Conservation (phyloP, 2,329 filamentous ascomycete genomes). For the Tolypocladium sp. region DNA sequence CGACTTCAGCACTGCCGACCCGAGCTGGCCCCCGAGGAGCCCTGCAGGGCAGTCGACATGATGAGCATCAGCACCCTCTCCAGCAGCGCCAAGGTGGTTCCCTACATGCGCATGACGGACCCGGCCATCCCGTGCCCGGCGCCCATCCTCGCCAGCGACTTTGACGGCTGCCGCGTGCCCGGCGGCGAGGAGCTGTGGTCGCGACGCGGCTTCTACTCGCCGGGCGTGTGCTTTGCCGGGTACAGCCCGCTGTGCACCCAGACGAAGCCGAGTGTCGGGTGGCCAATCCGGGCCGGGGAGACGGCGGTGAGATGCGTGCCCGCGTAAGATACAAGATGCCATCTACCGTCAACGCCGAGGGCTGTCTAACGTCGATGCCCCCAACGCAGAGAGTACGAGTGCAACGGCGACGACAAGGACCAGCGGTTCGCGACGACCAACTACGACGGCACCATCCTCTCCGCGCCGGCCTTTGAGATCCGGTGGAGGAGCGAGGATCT, state of each 20-base stretch:
- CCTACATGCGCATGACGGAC: slow-evolving; percentile 14
- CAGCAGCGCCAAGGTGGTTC: slow-evolving; percentile 6
- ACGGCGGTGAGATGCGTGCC: slow-evolving; percentile 19
- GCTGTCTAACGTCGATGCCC: too few species aligned
- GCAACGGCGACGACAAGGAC: slow-evolving; percentile 10
- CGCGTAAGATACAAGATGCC: too few species aligned
- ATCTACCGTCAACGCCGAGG: too few species aligned
- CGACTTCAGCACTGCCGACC: too few species aligned
- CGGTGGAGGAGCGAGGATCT: slow-evolving; percentile 15
- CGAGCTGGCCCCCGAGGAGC: too few species aligned
- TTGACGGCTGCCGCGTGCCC: slow-evolving; percentile 11
- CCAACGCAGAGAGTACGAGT: slow-evolving; percentile 10
- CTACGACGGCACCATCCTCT: slow-evolving; percentile 11
- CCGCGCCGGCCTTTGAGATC: slow-evolving; percentile 19
- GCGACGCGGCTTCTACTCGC: slow-evolving; percentile 18
- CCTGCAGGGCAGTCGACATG: background rate
- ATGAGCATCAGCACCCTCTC: slow-evolving; percentile 7
- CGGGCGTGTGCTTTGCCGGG: slow-evolving; percentile 18
- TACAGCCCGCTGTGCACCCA: slow-evolving; percentile 16
- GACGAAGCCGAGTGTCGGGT: slow-evolving; percentile 8
- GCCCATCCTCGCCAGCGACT: slow-evolving; percentile 11
- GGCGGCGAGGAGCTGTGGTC: slow-evolving; percentile 14
- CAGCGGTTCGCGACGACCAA: slow-evolving; percentile 12
- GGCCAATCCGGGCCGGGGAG: slow-evolving; percentile 12
- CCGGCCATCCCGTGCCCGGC: slow-evolving; percentile 10